Evolutionary conservation across 2,329 filamentous ascomycete species (phyloP).

Genomic region (Arthroderma sp.): DNA sequence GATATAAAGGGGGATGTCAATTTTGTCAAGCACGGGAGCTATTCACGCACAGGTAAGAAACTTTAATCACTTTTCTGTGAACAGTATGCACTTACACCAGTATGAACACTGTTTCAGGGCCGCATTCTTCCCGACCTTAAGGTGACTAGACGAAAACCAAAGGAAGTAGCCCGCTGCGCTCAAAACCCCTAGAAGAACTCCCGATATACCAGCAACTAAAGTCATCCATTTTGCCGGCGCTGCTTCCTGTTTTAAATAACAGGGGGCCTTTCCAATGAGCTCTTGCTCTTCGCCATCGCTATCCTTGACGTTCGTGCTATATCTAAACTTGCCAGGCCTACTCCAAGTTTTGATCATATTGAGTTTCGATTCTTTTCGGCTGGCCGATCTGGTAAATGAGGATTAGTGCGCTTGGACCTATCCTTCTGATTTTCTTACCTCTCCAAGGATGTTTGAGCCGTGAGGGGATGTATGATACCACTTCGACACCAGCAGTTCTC

Average conservation of each 20-base stretch:
- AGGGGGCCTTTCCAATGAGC: not conserved
- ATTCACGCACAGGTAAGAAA: not conserved
- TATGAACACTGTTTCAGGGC: slow-evolving; percentile 3
- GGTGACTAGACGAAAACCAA: not conserved
- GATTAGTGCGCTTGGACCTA: too few relatives aligned
- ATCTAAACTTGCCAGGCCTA: too few relatives aligned
- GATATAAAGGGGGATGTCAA: slow-evolving; percentile 6
- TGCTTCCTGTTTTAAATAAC: not conserved
- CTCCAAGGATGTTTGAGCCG: too few relatives aligned
- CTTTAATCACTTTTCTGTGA: too few relatives aligned
- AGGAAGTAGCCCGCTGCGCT: not conserved
- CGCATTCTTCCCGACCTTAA: not conserved
- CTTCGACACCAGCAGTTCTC: too few relatives aligned
- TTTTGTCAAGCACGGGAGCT: slow-evolving; percentile 10
- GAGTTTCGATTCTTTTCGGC: too few relatives aligned
- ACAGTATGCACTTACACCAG: slow-evolving; percentile 2
- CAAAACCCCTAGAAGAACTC: not conserved
- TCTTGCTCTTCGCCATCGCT: not conserved
- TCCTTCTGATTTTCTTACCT: too few relatives aligned
- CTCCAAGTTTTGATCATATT: too few relatives aligned
- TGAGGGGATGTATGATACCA: too few relatives aligned
- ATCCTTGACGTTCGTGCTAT: not conserved
- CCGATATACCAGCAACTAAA: not conserved
- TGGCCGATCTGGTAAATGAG: too few relatives aligned
- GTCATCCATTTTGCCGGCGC: not conserved